These are phyloP conservation scores for Platanthera guangdongensis DNA, from an alignment of 106 monocot genomes.

Conservation along the genomic window DNA sequence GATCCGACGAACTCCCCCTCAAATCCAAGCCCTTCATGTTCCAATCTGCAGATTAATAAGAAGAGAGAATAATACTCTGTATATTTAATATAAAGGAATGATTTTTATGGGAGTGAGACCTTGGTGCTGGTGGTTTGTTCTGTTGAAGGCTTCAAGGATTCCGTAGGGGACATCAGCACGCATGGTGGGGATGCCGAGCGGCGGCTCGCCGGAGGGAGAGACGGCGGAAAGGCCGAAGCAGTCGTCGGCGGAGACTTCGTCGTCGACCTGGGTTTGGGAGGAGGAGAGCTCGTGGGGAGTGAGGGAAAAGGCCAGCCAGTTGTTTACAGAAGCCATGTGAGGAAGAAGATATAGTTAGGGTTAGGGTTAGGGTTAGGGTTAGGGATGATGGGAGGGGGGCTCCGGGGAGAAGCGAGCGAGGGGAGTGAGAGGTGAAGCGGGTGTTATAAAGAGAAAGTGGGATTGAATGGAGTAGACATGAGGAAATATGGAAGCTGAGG, in stretches of 20 bases:
- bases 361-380: conserved; percentile 2
- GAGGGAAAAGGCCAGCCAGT: conserved; percentile 90
- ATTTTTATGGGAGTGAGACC: conserved; percentile 13
- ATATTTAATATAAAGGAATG: neutral
- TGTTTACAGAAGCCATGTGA: conserved; percentile 71
- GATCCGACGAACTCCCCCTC: conserved; percentile 46
- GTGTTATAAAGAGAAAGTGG: too few species aligned
- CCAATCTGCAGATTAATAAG: conserved; percentile 43
- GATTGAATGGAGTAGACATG: too few species aligned
- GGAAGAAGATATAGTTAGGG: conserved; percentile 21
- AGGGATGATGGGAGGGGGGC: too few species aligned
- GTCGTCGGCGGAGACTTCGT: conserved; percentile 24
- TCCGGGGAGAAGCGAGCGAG: too few species aligned
- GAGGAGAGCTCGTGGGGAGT: conserved; percentile 47
- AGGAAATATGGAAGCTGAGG: too few species aligned
- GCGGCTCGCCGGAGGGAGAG: conserved; percentile 20
- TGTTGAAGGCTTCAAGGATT: conserved; percentile 33
- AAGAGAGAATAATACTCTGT: neutral
- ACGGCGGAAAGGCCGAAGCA: conserved; percentile 29
- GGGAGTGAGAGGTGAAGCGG: too few species aligned
- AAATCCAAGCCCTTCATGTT: conserved; percentile 51
- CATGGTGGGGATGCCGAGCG: conserved; percentile 34
- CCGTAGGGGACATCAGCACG: conserved; percentile 41
- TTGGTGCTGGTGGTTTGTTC: conserved; percentile 32
- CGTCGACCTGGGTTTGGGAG: conserved; percentile 20